Conservation (phyloP, 2,329 filamentous ascomycete genomes). For the Penicillium sp. region DNA sequence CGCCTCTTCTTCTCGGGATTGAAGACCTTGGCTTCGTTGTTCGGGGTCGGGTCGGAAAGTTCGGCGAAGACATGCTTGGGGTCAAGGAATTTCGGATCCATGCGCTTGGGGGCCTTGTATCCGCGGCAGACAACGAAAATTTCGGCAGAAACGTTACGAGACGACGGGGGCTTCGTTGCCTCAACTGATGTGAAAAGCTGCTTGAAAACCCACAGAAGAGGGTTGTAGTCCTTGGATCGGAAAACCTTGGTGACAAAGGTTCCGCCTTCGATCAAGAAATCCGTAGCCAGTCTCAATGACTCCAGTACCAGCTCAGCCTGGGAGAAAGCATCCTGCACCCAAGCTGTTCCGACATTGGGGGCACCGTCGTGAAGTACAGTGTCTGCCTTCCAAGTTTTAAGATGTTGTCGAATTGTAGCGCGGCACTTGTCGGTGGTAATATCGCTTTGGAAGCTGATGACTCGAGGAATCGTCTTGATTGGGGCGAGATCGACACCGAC, state of each 20-base stretch:
- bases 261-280: constrained; percentile 85
- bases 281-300: constrained; percentile 88
- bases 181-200: constrained; percentile 95
- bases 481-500: constrained; percentile 91
- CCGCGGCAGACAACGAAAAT: constrained; percentile 97
- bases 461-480: constrained; percentile 92
- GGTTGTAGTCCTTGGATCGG: constrained; percentile 94
- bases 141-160: constrained; percentile 93
- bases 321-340: constrained; percentile 97
- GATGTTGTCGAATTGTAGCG: constrained; percentile 80
- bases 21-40: constrained; percentile 97
- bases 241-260: constrained; percentile 98
- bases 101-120: constrained; percentile 89
- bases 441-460: constrained; percentile 95
- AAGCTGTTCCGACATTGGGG: constrained; percentile 95
- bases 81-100: constrained; percentile 92
- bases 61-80: constrained; percentile 89
- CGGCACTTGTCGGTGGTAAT: constrained; percentile 97
- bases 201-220: constrained; percentile 94
- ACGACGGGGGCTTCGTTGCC: constrained; percentile 94
- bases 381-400: constrained; percentile 96
- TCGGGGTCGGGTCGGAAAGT: constrained; percentile 78
- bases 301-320: constrained; percentile 92
- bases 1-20: constrained; percentile 97
- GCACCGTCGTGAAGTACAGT: constrained; percentile 95